Conservation (phyloP, 371 early-diverging fungal species). For the Catenaria anguillulae region DNA sequence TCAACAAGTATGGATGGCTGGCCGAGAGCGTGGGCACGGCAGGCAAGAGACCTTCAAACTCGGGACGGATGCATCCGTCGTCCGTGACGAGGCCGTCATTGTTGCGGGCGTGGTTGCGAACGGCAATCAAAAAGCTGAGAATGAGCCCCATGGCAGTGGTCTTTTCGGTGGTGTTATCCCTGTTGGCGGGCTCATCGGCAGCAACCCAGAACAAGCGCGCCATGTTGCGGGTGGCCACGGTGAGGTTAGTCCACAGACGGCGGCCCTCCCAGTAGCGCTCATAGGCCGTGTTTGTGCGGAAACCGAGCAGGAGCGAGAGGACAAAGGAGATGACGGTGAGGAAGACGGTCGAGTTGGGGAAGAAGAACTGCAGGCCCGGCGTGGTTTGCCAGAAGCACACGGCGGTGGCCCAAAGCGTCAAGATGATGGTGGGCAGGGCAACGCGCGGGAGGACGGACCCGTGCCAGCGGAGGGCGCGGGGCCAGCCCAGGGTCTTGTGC, state of each 20-base stretch:
- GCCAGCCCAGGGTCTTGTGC: constrained; percentile 3
- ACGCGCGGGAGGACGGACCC: constrained; percentile 18
- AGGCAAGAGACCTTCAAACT: neutral
- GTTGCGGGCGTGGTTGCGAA: neutral
- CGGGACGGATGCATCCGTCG: neutral
- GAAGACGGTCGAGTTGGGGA: constrained; percentile 3
- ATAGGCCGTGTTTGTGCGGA: constrained; percentile 64
- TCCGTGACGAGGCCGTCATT: neutral
- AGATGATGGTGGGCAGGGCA: constrained; percentile 12
- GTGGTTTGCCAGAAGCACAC: neutral
- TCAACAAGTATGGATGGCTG: neutral
- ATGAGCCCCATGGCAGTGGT: constrained; percentile 53
- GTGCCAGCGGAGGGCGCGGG: constrained; percentile 21
- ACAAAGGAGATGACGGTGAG: constrained; percentile 42
- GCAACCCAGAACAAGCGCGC: constrained; percentile 47
- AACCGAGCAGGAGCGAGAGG: constrained; percentile 50
- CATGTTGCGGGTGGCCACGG: constrained; percentile 38
- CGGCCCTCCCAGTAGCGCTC: constrained; percentile 65
- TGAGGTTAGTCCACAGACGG: constrained; percentile 25
- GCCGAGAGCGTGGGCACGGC: neutral
- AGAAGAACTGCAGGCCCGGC: constrained; percentile 11
- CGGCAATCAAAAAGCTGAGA: constrained; percentile 35
- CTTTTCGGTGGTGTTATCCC: constrained; percentile 42
- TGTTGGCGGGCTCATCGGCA: constrained; percentile 26
- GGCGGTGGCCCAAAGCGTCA: neutral